A percentile compares a stretch with the other conserved stretches of the same genome.
These are phyloP conservation scores for Agrocybe praecox DNA, from an alignment of 768 basidiomycete genomes.

Conservation along the genomic window DNA sequence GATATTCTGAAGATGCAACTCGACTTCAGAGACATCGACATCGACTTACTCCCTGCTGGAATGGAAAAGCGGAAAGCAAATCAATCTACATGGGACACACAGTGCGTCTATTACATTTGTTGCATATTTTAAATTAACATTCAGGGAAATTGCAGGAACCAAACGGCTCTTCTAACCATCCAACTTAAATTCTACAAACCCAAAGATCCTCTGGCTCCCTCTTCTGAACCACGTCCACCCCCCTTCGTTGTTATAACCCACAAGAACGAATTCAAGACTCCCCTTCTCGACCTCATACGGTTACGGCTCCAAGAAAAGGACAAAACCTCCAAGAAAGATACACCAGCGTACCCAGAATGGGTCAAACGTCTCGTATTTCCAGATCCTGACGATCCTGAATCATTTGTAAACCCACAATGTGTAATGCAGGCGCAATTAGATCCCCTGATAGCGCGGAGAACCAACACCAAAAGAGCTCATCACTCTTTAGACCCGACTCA, in stretches of 20 bases:
- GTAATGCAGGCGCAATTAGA: constrained; percentile 54
- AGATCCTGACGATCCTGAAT: constrained; percentile 56
- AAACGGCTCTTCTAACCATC: constrained; percentile 68
- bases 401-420: constrained; percentile 59
- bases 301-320: constrained; percentile 43
- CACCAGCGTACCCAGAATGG: constrained; percentile 53
- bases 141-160: constrained; percentile 60
- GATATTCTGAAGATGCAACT: constrained; percentile 72
- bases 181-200: constrained; percentile 72
- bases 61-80: constrained; percentile 82
- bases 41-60: constrained; percentile 77
- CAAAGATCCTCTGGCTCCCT: constrained; percentile 41
- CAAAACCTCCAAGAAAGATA: constrained; percentile 44
- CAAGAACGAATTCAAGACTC: constrained; percentile 51
- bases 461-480: constrained; percentile 40
- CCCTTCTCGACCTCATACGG: constrained; percentile 55
- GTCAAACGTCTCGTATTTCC: constrained; percentile 51
- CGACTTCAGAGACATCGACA: constrained; percentile 64
- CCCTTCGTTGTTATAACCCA: constrained; percentile 65
- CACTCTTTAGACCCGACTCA: constrained; percentile 57
- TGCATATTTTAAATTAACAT: neutral
- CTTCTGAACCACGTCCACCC: constrained; percentile 32
- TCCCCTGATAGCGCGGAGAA: constrained; percentile 24
- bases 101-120: constrained; percentile 47
- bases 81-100: constrained; percentile 82